Evolutionary conservation across 257 asterid genomes (phyloP).

Genomic region (Petrea volubilis): DNA sequence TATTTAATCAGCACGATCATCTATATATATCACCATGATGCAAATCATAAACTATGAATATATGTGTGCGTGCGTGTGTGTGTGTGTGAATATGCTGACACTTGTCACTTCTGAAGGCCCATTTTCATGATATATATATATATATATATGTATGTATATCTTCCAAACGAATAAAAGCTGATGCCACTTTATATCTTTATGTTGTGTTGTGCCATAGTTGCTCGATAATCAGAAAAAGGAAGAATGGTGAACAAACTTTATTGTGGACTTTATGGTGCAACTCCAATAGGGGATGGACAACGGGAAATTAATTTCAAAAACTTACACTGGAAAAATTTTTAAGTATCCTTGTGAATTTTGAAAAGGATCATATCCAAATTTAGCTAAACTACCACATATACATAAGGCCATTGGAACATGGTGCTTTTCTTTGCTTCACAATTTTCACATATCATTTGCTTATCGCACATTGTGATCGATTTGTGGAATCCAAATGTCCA

Average conservation of each 20-base stretch:
- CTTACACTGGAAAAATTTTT: conserved; percentile 3
- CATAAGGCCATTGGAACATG: conserved; percentile 24
- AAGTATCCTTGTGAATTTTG: conserved; percentile 17
- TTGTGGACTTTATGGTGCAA: conserved; percentile 23
- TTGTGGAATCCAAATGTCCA: conserved; percentile 25
- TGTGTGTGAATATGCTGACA: too few relatives aligned
- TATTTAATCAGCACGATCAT: not conserved
- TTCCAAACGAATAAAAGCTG: conserved; percentile 22
- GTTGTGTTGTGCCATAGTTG: conserved; percentile 21
- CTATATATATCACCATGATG: too few relatives aligned
- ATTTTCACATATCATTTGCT: not conserved
- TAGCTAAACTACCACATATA: conserved; percentile 31
- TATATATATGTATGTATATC: not conserved
- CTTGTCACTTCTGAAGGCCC: not conserved
- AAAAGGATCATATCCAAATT: conserved; percentile 21
- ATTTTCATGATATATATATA: not conserved
- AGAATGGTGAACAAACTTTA: conserved; percentile 28
- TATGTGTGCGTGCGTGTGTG: too few relatives aligned
- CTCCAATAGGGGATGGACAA: conserved; percentile 41
- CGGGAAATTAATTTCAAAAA: conserved; percentile 22
- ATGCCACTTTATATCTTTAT: conserved; percentile 25
- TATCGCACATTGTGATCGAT: conserved; percentile 17
- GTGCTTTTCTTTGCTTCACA: conserved; percentile 28
- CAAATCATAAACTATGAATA: too few relatives aligned
- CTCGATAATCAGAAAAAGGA: conserved; percentile 17